phyloP scores from a whole-genome alignment of 75 land plant species.

The Cryptomeria japonica region DNA sequence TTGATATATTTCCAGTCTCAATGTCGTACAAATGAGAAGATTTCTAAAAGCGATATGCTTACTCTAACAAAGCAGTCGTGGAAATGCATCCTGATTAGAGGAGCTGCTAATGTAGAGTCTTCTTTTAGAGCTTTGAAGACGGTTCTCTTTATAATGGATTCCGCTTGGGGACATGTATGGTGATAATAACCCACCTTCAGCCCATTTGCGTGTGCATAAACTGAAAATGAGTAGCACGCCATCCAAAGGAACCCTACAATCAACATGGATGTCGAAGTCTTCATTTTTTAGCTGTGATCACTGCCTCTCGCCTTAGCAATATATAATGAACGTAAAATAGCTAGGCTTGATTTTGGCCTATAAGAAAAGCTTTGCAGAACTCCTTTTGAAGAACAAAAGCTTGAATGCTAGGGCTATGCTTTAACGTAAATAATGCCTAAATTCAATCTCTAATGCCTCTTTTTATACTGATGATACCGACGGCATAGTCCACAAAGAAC shows the following conservation, averaged over 20 bases:
- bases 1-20: too few relatives aligned
- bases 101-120: constrained; percentile 18
- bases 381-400: too few relatives aligned
- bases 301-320: too few relatives aligned
- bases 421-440: too few relatives aligned
- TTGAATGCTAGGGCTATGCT: too few relatives aligned
- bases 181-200: constrained; percentile 22
- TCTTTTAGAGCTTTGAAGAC: constrained; percentile 13
- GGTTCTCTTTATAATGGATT: constrained; percentile 17
- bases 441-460: too few relatives aligned
- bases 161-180: constrained; percentile 27
- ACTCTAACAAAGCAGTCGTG: constrained; percentile 45
- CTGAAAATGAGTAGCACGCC: too few relatives aligned
- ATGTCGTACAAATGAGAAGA: neutral
- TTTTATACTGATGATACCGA: too few relatives aligned
- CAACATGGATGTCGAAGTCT: neutral
- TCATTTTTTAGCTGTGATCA: neutral
- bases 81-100: constrained; percentile 29
- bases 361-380: too few relatives aligned
- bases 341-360: too few relatives aligned
- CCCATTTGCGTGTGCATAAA: neutral
- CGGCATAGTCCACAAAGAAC: too few relatives aligned
- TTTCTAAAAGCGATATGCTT: neutral
- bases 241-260: neutral
- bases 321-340: too few relatives aligned